phyloP scores from a whole-genome alignment of 306 rosid species.

The Ormosia emarginata region DNA sequence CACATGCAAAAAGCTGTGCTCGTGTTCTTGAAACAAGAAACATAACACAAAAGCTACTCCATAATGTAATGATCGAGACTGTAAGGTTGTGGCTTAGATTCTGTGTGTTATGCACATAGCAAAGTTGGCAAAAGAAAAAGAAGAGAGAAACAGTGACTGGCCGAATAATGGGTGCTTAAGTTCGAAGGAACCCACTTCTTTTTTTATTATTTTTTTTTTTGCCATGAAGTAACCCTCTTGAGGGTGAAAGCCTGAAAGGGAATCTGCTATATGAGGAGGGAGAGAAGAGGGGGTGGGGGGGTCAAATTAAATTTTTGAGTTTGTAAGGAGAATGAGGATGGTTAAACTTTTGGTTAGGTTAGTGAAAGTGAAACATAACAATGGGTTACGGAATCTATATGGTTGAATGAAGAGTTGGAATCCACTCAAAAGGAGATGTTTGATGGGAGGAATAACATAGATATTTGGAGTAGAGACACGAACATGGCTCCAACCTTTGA shows the following conservation, averaged over 20 bases:
- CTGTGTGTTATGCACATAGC: slow-evolving; percentile 14
- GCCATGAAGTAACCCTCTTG: slow-evolving; percentile 16
- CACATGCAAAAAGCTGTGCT: slow-evolving; percentile 36
- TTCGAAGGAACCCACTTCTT: slow-evolving; percentile 38
- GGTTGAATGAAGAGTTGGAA: slow-evolving; percentile 98
- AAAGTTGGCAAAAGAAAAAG: slow-evolving; percentile 21
- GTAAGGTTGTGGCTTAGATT: slow-evolving; percentile 21
- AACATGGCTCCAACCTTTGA: slow-evolving; percentile 61
- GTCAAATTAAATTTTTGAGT: slow-evolving; percentile 11
- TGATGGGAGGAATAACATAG: slow-evolving; percentile 51
- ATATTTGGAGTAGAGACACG: slow-evolving; percentile 54
- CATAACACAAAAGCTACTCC: slow-evolving; percentile 17
- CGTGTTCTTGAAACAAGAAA: slow-evolving; percentile 47
- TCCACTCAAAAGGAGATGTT: slow-evolving; percentile 72
- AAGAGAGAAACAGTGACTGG: slow-evolving; percentile 22
- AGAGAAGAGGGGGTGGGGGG: too few relatives aligned
- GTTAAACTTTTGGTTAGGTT: slow-evolving; percentile 46
- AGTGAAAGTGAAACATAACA: slow-evolving; percentile 54
- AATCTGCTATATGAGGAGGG: slow-evolving; percentile 18
- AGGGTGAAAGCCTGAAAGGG: slow-evolving; percentile 25
- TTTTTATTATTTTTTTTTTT: neutral
- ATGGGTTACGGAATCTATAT: slow-evolving; percentile 44
- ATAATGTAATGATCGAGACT: slow-evolving; percentile 18
- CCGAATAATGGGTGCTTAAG: slow-evolving; percentile 47
- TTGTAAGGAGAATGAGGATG: neutral